Percentiles rank a stretch among this genome's conserved stretches.
phyloP scores from a whole-genome alignment of 768 basidiomycete species.

The Porpolomopsis calyptriformis region DNA sequence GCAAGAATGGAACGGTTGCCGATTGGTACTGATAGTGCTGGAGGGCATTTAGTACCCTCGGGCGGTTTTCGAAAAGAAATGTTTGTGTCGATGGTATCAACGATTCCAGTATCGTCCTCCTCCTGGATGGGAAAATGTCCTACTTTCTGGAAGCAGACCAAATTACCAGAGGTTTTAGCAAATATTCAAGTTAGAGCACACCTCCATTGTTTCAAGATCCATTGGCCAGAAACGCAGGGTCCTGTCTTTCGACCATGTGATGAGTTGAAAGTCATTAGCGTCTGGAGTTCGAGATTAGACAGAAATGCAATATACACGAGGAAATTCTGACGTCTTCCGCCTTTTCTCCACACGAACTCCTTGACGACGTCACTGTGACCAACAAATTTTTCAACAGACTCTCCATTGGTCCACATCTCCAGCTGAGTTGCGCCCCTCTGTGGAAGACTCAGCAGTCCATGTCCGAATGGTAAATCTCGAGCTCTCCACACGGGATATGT shows the following conservation, averaged over 20 bases:
- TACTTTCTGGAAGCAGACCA: slow-evolving; percentile 33
- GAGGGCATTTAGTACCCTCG: slow-evolving; percentile 23
- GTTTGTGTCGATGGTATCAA: slow-evolving; percentile 13
- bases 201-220: slow-evolving; percentile 58
- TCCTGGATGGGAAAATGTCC: slow-evolving; percentile 30
- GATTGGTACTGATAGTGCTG: slow-evolving; percentile 55
- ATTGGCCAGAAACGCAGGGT: slow-evolving; percentile 90
- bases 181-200: slow-evolving; percentile 15
- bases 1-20: slow-evolving; percentile 59
- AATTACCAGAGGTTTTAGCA: not conserved
- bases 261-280: slow-evolving; percentile 45
- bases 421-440: slow-evolving; percentile 78
- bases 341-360: slow-evolving; percentile 92
- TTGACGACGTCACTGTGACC: slow-evolving; percentile 92
- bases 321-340: slow-evolving; percentile 36
- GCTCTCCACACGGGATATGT: slow-evolving; percentile 93
- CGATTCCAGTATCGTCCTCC: slow-evolving; percentile 23
- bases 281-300: slow-evolving; percentile 13
- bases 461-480: slow-evolving; percentile 83
- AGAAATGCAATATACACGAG: not conserved
- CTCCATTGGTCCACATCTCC: slow-evolving; percentile 62
- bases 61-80: slow-evolving; percentile 53
- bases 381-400: slow-evolving; percentile 65
- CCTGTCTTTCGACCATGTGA: slow-evolving; percentile 77
- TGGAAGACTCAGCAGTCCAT: slow-evolving; percentile 77